Evolutionary conservation across 768 basidiomycete species (phyloP), one percentile per base, ranked within the genome.

Genomic region (Tulasnella sp.): DNA sequence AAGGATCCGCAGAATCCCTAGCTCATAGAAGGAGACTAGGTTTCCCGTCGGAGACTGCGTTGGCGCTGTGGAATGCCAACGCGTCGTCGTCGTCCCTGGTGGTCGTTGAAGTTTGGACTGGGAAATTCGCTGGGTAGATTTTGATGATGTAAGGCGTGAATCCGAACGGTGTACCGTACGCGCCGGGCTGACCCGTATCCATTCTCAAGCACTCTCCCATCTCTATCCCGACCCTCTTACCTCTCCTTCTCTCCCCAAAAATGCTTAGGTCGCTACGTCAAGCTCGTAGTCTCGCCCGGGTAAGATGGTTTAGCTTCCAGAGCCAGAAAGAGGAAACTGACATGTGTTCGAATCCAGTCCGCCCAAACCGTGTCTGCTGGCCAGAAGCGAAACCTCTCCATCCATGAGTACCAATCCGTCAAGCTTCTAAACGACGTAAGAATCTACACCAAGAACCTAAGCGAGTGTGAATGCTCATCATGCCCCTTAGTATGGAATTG

Each of bases 371-470:
- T 88, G 83, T 91, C 90, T 90, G 90, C 91, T 83, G 90, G 92
- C 84, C 96, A 97, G 90, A 94, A 89, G 87, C 94, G 96, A 82
- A 93, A 91, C 85, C 91, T 98, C 83, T 97, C 96, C 36, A 96
- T 99, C 83, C 98, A 99, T 87, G 98, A 99, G 87, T 95, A 98
- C 87, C 97, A 99, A 86, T 97, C 96, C 68, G 93, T 99, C 86
- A 92, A 92, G 82, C 89, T 99, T 71, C 90, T 99, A 82, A 98
- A 98, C 87, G 92, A 95, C 81, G 97, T 98, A 84, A 83, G 88
- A 84, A 38, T 14, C 31, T 72, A 71, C 38, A 24, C 31, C 27
- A 48, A 39, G n/a, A 40, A 38, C 56, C 34, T 68, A 68, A 31
- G 62, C 34, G 3, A 56, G 36, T 52, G 39, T 62, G 12, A 58